Evolutionary conservation across 2,329 filamentous ascomycete species (phyloP).

Genomic region (Gyromitra esculenta): DNA sequence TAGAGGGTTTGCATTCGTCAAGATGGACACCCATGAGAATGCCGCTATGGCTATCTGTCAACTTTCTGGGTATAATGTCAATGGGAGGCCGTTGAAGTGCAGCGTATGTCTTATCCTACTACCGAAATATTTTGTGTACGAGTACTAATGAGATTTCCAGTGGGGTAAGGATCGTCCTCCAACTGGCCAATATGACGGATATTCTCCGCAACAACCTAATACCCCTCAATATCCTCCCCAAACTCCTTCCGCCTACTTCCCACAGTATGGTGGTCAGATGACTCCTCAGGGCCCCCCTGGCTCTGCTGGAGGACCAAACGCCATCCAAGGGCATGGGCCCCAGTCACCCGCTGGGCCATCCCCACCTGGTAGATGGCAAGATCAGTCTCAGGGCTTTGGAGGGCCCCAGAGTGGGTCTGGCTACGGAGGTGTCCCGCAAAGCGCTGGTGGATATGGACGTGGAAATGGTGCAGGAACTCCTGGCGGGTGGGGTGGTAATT

Average conservation of each 20-base stretch:
- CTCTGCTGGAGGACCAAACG: constrained; percentile 58
- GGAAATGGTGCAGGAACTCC: constrained; percentile 64
- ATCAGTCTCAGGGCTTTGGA: constrained; percentile 69
- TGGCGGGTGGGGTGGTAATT: constrained; percentile 65
- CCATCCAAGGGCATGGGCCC: constrained; percentile 57
- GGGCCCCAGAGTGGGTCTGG: constrained; percentile 71
- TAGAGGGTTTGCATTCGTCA: constrained; percentile 97
- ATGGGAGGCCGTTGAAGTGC: constrained; percentile 95
- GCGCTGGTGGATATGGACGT: constrained; percentile 84
- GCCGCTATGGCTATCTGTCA: constrained; percentile 98
- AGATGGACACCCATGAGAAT: constrained; percentile 99
- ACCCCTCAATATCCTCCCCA: constrained; percentile 75
- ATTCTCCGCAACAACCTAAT: constrained; percentile 78
- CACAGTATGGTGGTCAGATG: constrained; percentile 80
- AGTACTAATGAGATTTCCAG: constrained; percentile 66
- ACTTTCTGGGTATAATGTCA: constrained; percentile 96
- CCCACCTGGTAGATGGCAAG: constrained; percentile 71
- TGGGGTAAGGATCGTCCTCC: constrained; percentile 99
- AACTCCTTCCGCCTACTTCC: constrained; percentile 84
- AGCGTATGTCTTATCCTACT: constrained; percentile 75
- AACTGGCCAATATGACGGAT: constrained; percentile 81
- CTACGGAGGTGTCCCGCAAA: constrained; percentile 68
- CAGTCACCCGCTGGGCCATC: constrained; percentile 65
- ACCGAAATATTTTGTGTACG: constrained; percentile 49
- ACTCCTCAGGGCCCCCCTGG: constrained; percentile 67